These are phyloP conservation scores for Blastomyces silverae DNA, from an alignment of 2,329 filamentous ascomycete genomes.

Conservation along the genomic window DNA sequence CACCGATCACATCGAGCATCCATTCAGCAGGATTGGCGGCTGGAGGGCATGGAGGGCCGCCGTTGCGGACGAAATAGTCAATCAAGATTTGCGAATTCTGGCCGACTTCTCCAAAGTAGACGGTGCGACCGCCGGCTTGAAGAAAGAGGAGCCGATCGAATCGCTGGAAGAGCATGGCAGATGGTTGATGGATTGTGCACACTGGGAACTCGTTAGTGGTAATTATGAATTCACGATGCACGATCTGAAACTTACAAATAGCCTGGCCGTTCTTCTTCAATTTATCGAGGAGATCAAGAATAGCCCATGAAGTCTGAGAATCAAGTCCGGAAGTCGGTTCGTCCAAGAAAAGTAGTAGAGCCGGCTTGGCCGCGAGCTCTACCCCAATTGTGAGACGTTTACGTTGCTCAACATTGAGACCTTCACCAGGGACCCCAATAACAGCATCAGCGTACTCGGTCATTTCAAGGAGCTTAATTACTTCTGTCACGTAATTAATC, in stretches of 20 bases:
- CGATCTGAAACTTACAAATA: conserved; percentile 45
- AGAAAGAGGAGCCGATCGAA: conserved; percentile 62
- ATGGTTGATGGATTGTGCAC: conserved; percentile 96
- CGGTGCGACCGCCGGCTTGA: conserved; percentile 57
- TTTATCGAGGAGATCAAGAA: conserved; percentile 78
- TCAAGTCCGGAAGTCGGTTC: conserved; percentile 92
- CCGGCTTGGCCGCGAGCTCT: conserved; percentile 84
- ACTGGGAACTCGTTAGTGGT: conserved; percentile 33
- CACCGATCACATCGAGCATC: conserved; percentile 56
- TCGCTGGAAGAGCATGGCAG: conserved; percentile 85
- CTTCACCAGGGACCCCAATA: conserved; percentile 79
- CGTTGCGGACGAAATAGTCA: conserved; percentile 59
- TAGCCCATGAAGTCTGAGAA: conserved; percentile 87
- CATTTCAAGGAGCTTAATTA: conserved; percentile 89
- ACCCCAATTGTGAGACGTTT: conserved; percentile 87
- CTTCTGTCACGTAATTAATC: conserved; percentile 77
- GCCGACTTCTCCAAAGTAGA: conserved; percentile 63
- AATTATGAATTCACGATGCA: neutral
- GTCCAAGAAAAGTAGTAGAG: conserved; percentile 82
- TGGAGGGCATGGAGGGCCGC: conserved; percentile 52
- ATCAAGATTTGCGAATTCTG: conserved; percentile 52
- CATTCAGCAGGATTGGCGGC: conserved; percentile 69
- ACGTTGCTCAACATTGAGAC: conserved; percentile 56
- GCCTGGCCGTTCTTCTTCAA: conserved; percentile 85
- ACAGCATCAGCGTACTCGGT: conserved; percentile 84